phyloP scores from a whole-genome alignment of 208 protist genomes.

The Trypanosomatidae sp. region DNA sequence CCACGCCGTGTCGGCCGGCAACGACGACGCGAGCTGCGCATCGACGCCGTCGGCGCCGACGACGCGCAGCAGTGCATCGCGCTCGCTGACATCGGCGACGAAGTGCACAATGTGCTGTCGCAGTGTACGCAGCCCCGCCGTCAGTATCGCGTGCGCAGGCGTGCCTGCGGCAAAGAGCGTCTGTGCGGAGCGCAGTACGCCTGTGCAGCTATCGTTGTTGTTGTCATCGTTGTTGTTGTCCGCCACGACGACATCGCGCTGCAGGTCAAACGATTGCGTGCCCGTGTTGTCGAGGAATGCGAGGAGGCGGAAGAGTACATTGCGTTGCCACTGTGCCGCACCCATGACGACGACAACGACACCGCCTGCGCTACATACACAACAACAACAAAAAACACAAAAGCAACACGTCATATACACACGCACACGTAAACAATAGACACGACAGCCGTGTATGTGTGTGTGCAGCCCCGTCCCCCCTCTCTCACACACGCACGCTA shows the following conservation, averaged over 20 bases:
- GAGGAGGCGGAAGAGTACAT: conserved; percentile 63
- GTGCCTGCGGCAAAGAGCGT: conserved; percentile 20
- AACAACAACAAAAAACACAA: not conserved
- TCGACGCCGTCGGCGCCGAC: conserved; percentile 11
- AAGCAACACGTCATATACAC: not conserved
- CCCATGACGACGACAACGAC: conserved; percentile 1
- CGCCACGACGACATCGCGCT: too few species aligned
- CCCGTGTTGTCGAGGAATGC: conserved; percentile 77
- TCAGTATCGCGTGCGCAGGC: conserved; percentile 29
- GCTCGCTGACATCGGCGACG: conserved; percentile 25
- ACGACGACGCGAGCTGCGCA: too few species aligned
- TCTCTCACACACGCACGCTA: not conserved
- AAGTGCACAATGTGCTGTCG: conserved; percentile 30
- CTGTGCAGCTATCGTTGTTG: not conserved
- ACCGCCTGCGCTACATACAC: not conserved
- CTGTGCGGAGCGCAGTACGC: not conserved
- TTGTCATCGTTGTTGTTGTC: conserved; percentile 1
- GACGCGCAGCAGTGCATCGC: conserved; percentile 13
- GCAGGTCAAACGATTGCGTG: conserved; percentile 46
- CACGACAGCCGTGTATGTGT: not conserved
- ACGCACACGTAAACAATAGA: not conserved
- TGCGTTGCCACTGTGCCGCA: conserved; percentile 18
- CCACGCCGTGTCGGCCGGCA: conserved; percentile 10
- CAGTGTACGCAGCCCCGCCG: conserved; percentile 19
- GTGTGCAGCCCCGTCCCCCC: not conserved